Conservation (phyloP, 345 rosid genomes). For the Abelmoschus esculentus region DNA sequence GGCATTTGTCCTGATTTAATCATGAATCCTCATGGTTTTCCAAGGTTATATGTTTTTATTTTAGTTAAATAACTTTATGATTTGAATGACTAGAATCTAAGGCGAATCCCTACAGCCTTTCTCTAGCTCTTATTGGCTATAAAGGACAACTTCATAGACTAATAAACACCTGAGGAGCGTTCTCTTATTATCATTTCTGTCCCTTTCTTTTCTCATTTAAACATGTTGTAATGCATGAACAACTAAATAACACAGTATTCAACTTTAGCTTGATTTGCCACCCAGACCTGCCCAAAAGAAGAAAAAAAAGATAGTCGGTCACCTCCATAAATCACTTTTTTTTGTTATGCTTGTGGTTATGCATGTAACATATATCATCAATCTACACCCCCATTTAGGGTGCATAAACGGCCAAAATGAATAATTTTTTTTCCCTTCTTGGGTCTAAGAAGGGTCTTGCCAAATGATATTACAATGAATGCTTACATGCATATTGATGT, state of each 20-base stretch:
- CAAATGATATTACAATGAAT: not conserved
- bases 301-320: not conserved
- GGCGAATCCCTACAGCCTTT: not conserved
- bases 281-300: not conserved
- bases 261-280: not conserved
- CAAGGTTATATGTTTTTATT: constrained; percentile 44
- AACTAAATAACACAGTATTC: not conserved
- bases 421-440: not conserved
- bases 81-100: not conserved
- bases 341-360: not conserved
- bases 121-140: not conserved
- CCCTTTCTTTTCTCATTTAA: not conserved
- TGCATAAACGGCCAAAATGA: not conserved
- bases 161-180: not conserved
- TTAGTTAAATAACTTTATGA: not conserved
- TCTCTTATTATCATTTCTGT: not conserved
- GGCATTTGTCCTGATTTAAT: constrained; percentile 96
- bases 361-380: not conserved
- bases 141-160: not conserved
- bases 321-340: not conserved
- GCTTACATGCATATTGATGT: constrained; percentile 1
- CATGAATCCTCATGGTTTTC: constrained; percentile 99
- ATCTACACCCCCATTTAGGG: not conserved
- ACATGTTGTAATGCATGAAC: not conserved
- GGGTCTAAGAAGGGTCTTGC: not conserved